Conservation (phyloP, 805 yeast genomes). For the Cyberlindnera euphorbiiphila region DNA sequence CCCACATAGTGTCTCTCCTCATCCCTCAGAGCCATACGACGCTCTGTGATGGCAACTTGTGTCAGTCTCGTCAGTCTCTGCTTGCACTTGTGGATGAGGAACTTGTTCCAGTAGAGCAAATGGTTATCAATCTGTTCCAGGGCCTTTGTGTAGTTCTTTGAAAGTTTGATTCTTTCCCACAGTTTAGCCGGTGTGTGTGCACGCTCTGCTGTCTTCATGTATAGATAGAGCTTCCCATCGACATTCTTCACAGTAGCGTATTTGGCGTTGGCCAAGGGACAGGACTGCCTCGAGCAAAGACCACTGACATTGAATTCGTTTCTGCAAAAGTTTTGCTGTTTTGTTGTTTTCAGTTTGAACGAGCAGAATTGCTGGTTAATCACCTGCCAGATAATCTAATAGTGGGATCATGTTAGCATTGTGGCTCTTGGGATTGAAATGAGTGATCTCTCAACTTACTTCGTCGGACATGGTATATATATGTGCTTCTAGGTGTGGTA, state of each 20-base stretch:
- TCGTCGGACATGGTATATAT: constrained; percentile 25
- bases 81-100: constrained; percentile 87
- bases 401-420: constrained; percentile 12
- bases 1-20: constrained; percentile 94
- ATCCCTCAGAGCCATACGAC: constrained; percentile 85
- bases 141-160: constrained; percentile 86
- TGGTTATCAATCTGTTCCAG: constrained; percentile 84
- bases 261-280: constrained; percentile 93
- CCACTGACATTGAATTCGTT: constrained; percentile 97
- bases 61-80: constrained; percentile 93
- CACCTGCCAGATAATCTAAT: constrained; percentile 90
- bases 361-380: constrained; percentile 95
- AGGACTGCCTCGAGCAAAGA: constrained; percentile 85
- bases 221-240: constrained; percentile 75
- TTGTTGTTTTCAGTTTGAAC: constrained; percentile 83
- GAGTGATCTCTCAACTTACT: constrained; percentile 14
- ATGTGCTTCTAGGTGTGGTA: constrained; percentile 1
- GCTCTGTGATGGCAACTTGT: constrained; percentile 92
- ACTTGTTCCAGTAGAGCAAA: constrained; percentile 89
- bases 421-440: neutral
- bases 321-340: constrained; percentile 88
- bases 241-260: constrained; percentile 83
- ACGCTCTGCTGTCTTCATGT: constrained; percentile 97
- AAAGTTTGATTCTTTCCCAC: constrained; percentile 93
- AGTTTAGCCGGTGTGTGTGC: constrained; percentile 90